These are phyloP conservation scores for Prunus yedoensis DNA, from an alignment of 331 rosid genomes.

Conservation along the genomic window DNA sequence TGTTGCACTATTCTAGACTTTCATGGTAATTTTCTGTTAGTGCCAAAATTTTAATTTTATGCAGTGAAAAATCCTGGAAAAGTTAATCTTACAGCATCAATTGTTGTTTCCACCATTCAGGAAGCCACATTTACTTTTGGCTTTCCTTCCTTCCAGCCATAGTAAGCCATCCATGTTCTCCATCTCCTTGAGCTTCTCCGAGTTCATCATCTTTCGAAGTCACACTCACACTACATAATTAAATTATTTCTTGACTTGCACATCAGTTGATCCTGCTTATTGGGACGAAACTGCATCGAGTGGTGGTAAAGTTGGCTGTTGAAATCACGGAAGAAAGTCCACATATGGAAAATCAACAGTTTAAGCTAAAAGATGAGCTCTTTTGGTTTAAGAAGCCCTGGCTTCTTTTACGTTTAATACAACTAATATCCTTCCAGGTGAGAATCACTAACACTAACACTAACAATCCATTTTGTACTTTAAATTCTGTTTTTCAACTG, in stretches of 20 bases:
- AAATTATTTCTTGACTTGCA: constrained; percentile 11
- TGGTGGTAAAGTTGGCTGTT: constrained; percentile 83
- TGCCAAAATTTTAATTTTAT: background rate
- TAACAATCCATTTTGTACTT: background rate
- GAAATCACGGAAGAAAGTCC: constrained; percentile 60
- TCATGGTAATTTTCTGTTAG: constrained; percentile 57
- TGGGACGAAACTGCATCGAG: constrained; percentile 81
- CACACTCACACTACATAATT: constrained; percentile 4
- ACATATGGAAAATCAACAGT: constrained; percentile 32
- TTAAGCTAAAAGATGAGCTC: constrained; percentile 76
- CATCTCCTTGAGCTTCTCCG: background rate
- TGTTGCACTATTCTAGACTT: constrained; percentile 75
- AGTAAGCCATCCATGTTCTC: constrained; percentile 45
- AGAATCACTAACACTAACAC: constrained; percentile 3
- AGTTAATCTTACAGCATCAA: constrained; percentile 17
- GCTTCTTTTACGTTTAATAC: constrained; percentile 66
- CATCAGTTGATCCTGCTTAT: constrained; percentile 70
- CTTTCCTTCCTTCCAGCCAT: constrained; percentile 83
- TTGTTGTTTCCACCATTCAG: constrained; percentile 45
- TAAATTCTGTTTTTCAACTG: background rate
- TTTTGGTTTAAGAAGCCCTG: constrained; percentile 93
- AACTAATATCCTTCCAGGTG: constrained; percentile 82
- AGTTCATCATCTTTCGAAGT: background rate
- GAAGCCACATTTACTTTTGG: constrained; percentile 88
- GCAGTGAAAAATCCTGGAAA: background rate